These are phyloP conservation scores for Penicillium sp. DNA, from an alignment of 2,329 filamentous ascomycete genomes.

Conservation along the genomic window DNA sequence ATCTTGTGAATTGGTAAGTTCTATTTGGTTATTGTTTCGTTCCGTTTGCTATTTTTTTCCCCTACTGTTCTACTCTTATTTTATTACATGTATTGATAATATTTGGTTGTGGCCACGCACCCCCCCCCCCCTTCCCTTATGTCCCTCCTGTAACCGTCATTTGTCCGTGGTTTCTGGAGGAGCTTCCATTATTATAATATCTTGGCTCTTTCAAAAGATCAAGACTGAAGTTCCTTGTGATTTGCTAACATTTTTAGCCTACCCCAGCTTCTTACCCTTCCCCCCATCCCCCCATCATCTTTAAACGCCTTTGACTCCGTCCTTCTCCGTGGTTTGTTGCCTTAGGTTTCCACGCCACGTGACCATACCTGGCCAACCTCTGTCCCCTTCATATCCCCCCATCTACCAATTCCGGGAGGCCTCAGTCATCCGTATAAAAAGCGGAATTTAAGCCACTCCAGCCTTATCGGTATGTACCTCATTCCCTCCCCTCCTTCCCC, in stretches of 20 bases:
- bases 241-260: slow-evolving; percentile 6
- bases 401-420: slow-evolving; percentile 31
- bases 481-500: slow-evolving; percentile 10
- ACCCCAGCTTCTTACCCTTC: slow-evolving; percentile 2
- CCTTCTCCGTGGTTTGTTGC: slow-evolving; percentile 5
- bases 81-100: slow-evolving; percentile 1
- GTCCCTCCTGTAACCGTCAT: slow-evolving; percentile 1
- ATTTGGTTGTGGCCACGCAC: slow-evolving; percentile 18
- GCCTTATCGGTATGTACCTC: slow-evolving; percentile 36
- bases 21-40: slow-evolving; percentile 6
- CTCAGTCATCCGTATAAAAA: slow-evolving; percentile 32
- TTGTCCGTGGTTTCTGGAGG: slow-evolving; percentile 3
- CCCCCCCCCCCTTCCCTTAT: slow-evolving; percentile 2
- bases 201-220: not conserved
- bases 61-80: not conserved
- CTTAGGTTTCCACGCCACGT: slow-evolving; percentile 20
- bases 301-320: not conserved
- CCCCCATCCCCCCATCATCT: not conserved
- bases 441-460: slow-evolving; percentile 34
- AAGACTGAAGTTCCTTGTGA: not conserved
- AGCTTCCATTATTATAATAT: slow-evolving; percentile 6
- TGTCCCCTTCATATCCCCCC: slow-evolving; percentile 18
- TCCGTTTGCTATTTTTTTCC: not conserved
- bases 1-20: slow-evolving; percentile 15
- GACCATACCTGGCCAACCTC: slow-evolving; percentile 24